Base-by-base conservation (phyloP, 2,329 filamentous ascomycete genomes). In the Fusarium tuaranense region DNA sequence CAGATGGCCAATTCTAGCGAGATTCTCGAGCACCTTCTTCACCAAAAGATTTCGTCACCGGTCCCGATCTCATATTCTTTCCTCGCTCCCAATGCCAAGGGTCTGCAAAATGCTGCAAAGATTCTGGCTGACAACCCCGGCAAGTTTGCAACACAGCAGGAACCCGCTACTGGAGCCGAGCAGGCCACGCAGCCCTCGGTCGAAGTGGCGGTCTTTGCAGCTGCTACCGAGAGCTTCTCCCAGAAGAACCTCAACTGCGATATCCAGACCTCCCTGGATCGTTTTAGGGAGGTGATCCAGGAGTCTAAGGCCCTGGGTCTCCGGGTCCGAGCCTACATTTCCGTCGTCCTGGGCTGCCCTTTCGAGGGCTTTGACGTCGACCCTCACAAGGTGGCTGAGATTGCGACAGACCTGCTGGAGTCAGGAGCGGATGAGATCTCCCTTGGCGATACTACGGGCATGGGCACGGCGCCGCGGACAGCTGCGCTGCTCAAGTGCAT, bases 351-450 rank as follows among this genome's bases (percentile, higher is more conserved):
- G 7, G 93, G 93, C 2, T 97, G 94, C 74, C 94, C 94, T 0
- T 97, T 93, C 71, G 91, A 92, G 76, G 92, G 91, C 4, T 87
- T 87, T 80, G 88, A 92, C 63, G 91, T 92, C 4, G 86, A 92
- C 76, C 91, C 91, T 36, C 87, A 88, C 78, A 86, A 85, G 71
- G 91, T 93, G 0, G 91, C 91, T 0, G 88, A 92, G 75, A 90
- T 93, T 53, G 92, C 93, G 0, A 89, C 86, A 70, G 91, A 87
- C 79, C 84, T 98, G 59, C 87, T 98, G 1, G 93, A 95, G 79
- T 94, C 96, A 87, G 95, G 95, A 20, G 95, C 94, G 22, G 94
- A 97, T 80, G 95, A 98, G 86, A 95, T 98, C 76, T 94, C 93
- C 2, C 89, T 98, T 1, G 95, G 95, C 8, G 95, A 98, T 80